These are phyloP conservation scores for Ustilago esculenta DNA, from an alignment of 1,284 basidiomycete species.

Conservation along the genomic window DNA sequence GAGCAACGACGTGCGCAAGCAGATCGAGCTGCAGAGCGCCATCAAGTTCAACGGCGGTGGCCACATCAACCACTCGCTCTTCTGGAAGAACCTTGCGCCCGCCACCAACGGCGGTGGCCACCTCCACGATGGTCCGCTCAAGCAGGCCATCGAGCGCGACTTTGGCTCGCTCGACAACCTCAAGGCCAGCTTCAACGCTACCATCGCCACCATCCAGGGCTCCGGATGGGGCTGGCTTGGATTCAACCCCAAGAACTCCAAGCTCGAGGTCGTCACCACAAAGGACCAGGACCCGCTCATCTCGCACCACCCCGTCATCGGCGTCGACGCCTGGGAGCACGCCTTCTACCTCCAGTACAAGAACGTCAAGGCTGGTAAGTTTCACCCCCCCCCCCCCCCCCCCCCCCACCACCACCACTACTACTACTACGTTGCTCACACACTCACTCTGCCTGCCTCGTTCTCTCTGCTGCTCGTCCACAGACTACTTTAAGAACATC, in stretches of 20 bases:
- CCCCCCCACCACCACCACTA: neutral
- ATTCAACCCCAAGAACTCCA: slow-evolving; percentile 69
- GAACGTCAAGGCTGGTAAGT: slow-evolving; percentile 52
- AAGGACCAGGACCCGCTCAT: slow-evolving; percentile 96
- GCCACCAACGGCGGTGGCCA: slow-evolving; percentile 70
- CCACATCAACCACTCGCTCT: slow-evolving; percentile 84
- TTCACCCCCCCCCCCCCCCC: neutral
- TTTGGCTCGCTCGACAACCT: slow-evolving; percentile 84
- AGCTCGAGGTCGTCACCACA: slow-evolving; percentile 83
- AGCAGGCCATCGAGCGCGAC: slow-evolving; percentile 80
- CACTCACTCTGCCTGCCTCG: neutral
- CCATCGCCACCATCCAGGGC: slow-evolving; percentile 93
- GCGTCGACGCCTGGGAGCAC: slow-evolving; percentile 97
- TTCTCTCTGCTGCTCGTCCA: neutral
- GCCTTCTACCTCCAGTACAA: slow-evolving; percentile 69
- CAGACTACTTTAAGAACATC: slow-evolving; percentile 66
- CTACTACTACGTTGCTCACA: neutral
- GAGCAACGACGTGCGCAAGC: slow-evolving; percentile 76
- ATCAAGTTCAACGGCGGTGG: slow-evolving; percentile 93
- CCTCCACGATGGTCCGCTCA: slow-evolving; percentile 76
- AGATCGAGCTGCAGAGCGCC: slow-evolving; percentile 84
- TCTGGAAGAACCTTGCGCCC: slow-evolving; percentile 87
- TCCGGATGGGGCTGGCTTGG: slow-evolving; percentile 96
- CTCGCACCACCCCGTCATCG: slow-evolving; percentile 85
- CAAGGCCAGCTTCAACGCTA: slow-evolving; percentile 82